Conservation (phyloP, 139 green algal species). For the Asterochloris sp. region DNA sequence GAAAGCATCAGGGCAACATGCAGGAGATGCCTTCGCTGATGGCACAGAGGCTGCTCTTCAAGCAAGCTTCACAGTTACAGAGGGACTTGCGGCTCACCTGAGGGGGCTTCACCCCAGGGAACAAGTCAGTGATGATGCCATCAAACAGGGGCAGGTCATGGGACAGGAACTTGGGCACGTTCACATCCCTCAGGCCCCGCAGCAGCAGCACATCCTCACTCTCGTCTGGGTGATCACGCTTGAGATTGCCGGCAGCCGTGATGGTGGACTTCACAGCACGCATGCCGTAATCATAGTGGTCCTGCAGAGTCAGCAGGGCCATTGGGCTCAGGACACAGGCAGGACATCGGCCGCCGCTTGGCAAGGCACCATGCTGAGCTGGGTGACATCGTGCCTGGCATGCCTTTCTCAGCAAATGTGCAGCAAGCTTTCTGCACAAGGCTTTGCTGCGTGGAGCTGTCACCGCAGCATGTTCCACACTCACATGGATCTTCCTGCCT, state of each 20-base stretch:
- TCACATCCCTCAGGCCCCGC: conserved; percentile 71
- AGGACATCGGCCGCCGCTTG: too few relatives aligned
- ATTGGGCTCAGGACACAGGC: too few relatives aligned
- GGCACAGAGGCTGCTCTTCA: neutral
- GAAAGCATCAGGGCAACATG: neutral
- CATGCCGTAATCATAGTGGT: conserved; percentile 84
- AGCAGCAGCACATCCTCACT: conserved; percentile 68
- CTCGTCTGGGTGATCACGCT: conserved; percentile 53
- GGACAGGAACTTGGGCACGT: conserved; percentile 81
- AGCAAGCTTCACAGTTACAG: neutral
- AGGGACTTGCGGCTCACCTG: neutral
- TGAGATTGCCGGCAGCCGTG: conserved; percentile 62
- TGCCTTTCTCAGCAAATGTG: too few relatives aligned
- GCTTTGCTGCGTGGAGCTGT: too few relatives aligned
- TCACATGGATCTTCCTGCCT: too few relatives aligned
- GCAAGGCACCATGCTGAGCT: too few relatives aligned
- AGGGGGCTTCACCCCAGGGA: conserved; percentile 46
- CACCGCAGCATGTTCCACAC: too few relatives aligned
- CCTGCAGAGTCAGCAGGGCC: conserved; percentile 35
- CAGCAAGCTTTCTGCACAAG: too few relatives aligned
- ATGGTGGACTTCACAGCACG: conserved; percentile 78
- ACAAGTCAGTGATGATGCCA: conserved; percentile 75
- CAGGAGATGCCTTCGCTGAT: neutral
- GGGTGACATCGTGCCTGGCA: too few relatives aligned
- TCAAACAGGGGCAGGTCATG: conserved; percentile 78